phyloP scores from a whole-genome alignment of 2,329 filamentous ascomycete species.

The Exophiala sp. region DNA sequence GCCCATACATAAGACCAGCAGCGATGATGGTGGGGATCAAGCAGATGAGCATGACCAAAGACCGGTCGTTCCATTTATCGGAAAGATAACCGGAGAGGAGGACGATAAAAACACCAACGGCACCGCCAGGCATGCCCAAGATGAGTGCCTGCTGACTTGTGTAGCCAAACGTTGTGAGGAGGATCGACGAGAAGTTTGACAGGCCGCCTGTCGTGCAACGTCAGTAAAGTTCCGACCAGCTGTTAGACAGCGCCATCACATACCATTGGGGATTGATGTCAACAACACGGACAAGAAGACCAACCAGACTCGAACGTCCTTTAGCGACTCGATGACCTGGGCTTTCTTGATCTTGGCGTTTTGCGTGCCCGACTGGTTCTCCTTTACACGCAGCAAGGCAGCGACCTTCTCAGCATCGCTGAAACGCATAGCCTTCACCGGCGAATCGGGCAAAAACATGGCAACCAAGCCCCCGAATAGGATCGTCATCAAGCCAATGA shows the following conservation, averaged over 20 bases:
- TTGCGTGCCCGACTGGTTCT: slow-evolving; percentile 51
- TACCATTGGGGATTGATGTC: slow-evolving; percentile 19
- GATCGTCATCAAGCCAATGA: slow-evolving; percentile 44
- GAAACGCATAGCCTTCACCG: slow-evolving; percentile 38
- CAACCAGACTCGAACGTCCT: slow-evolving; percentile 52
- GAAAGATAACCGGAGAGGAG: slow-evolving; percentile 40
- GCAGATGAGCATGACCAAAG: slow-evolving; percentile 42
- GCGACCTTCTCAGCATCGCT: slow-evolving; percentile 38
- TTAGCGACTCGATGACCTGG: slow-evolving; percentile 46
- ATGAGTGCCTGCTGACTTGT: slow-evolving; percentile 43
- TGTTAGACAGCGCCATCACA: neutral
- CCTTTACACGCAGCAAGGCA: slow-evolving; percentile 42
- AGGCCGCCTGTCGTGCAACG: slow-evolving; percentile 23
- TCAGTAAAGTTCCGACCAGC: neutral
- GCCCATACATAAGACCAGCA: slow-evolving; percentile 33
- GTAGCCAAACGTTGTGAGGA: slow-evolving; percentile 45
- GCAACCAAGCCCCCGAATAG: slow-evolving; percentile 37
- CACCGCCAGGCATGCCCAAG: slow-evolving; percentile 44
- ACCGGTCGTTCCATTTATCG: slow-evolving; percentile 40
- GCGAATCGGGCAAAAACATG: slow-evolving; percentile 42
- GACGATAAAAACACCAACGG: slow-evolving; percentile 43
- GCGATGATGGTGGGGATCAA: slow-evolving; percentile 48
- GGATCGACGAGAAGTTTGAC: slow-evolving; percentile 44
- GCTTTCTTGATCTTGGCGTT: slow-evolving; percentile 49
- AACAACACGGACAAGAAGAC: slow-evolving; percentile 18